Evolutionary conservation across 106 monocot species (phyloP), one percentile per base, ranked within the genome.

Genomic region (Cymbidium sinense): DNA sequence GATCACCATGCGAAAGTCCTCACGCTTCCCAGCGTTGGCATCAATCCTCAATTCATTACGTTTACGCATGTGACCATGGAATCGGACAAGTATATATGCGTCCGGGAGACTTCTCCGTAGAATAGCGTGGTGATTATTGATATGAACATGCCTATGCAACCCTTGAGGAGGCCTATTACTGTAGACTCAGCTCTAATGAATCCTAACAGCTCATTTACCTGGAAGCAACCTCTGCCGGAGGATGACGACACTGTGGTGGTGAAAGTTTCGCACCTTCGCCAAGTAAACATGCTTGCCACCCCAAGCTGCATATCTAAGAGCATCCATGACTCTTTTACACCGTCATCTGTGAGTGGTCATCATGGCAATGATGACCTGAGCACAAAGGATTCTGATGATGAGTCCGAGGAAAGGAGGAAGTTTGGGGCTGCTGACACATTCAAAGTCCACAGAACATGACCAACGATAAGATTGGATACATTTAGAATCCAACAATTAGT

Each of bases 21-120:
- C 27, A 96, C 96, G 93, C 94, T 98, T 36, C 86, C 94, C 50
- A 94, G 91, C 72, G 55, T 94, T 51, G 96, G 96, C 34, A 88
- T 98, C 73, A 94, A 88, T 76, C 91, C 77, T 21, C 96, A 98
- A 77, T 98, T 98, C 81, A 88, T 94, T 69, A 98, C 96, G 3
- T 98, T 98, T 69, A 98, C 96, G 20, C 96, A 98, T 64, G 96
- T 98, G 13, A 94, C 96, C 4, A 98, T 98, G 96, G 96, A 98
- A 64, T 98, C 96, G 17, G 96, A 98, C 12, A 98, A 91, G 81
- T 92, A 90, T 70, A 98, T 98, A 51, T 98, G 96, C 39, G 91
- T 96, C n/a, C 88, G 96, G 81, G 96, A 96, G 89, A 96, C 93
- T 0, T 94, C 96, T 0, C 96, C 96, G 15, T 90, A 94, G 88